These are phyloP conservation scores for Malus asiatica DNA, from an alignment of 306 rosid species.

Conservation along the genomic window DNA sequence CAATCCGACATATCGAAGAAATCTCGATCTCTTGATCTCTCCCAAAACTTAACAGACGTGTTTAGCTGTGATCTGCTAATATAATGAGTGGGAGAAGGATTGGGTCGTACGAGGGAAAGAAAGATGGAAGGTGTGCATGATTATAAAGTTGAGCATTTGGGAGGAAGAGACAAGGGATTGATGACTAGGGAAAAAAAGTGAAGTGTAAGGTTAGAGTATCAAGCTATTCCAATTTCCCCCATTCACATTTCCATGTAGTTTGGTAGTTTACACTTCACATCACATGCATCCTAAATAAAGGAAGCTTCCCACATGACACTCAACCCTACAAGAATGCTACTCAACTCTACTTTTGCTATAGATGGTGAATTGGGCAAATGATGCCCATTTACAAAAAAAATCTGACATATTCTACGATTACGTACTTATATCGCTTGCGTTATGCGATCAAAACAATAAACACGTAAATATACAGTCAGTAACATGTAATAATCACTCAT, in stretches of 20 bases:
- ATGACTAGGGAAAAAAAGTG: slow-evolving; percentile 11
- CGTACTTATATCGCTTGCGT: too few relatives aligned
- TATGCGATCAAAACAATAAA: fast-evolving
- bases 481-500: too few relatives aligned
- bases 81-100: slow-evolving; percentile 1
- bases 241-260: slow-evolving; percentile 12
- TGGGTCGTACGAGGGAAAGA: slow-evolving; percentile 12
- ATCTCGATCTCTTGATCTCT: background rate
- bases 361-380: background rate
- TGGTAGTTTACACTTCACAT: slow-evolving; percentile 1
- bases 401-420: background rate
- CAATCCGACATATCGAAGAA: slow-evolving; percentile 48
- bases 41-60: background rate
- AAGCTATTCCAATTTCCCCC: slow-evolving; percentile 26
- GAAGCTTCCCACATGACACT: slow-evolving; percentile 6
- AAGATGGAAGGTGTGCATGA: slow-evolving; percentile 5
- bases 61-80: background rate
- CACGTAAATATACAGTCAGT: too few relatives aligned
- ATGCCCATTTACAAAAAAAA: too few relatives aligned
- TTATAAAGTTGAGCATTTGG: slow-evolving; percentile 27
- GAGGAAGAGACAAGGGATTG: slow-evolving; percentile 33
- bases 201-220: slow-evolving; percentile 26
- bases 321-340: background rate
- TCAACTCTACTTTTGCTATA: background rate
- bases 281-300: slow-evolving; percentile 8